Evolutionary conservation across 306 rosid genomes (phyloP).

Genomic region (Casuarina glauca): DNA sequence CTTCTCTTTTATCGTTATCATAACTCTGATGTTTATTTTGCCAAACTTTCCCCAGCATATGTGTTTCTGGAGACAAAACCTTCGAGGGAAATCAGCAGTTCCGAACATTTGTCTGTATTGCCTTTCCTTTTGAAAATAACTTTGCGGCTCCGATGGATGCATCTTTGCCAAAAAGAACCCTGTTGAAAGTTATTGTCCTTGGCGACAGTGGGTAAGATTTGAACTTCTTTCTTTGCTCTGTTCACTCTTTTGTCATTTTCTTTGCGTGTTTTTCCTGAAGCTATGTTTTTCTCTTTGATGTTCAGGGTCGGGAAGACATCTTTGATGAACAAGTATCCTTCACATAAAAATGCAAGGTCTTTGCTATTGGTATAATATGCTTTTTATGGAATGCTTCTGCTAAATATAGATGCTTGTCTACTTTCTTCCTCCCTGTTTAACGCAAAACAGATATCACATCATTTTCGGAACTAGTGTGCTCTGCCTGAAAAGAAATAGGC

Average conservation of each 20-base stretch:
- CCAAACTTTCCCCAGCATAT: background rate
- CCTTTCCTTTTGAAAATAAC: constrained; percentile 3
- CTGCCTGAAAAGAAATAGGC: background rate
- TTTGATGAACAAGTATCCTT: constrained; percentile 91
- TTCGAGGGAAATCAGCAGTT: background rate
- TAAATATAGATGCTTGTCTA: background rate
- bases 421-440: background rate
- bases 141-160: constrained; percentile 45
- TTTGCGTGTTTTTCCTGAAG: constrained; percentile 8
- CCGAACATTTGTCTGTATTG: background rate
- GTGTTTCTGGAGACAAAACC: background rate
- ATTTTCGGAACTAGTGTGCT: background rate
- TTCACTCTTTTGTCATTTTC: background rate
- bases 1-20: constrained; percentile 21
- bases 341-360: background rate
- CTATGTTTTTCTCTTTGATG: constrained; percentile 5
- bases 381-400: background rate
- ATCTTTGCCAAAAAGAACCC: constrained; percentile 56
- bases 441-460: background rate
- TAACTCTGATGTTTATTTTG: background rate
- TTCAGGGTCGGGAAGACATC: constrained; percentile 95
- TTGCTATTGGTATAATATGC: background rate
- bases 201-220: constrained; percentile 89
- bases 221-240: background rate
- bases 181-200: constrained; percentile 85